Evolutionary conservation across 1,139 yeast genomes (phyloP), one percentile per base, ranked within the genome.

Genomic region (Protomyces inouyei): DNA sequence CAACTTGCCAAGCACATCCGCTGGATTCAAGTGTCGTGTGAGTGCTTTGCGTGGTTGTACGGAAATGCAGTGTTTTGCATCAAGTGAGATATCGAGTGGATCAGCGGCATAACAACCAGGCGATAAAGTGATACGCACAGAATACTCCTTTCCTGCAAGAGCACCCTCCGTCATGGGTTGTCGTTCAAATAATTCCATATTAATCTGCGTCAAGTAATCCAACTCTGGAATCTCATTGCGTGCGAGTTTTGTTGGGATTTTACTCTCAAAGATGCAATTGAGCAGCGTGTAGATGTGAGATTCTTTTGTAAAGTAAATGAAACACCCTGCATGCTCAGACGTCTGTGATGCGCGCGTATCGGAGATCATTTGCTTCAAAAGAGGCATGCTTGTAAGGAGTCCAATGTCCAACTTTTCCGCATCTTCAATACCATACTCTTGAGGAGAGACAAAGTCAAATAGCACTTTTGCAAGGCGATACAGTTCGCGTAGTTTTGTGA

Each of bases 81-180:
- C 98, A 57, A 95, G 80, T 76, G 93, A 97, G 55, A 95, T 96
- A 76, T 95, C 98, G 68, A 95, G 80, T 18, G 98, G 98, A 75
- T 93, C 96, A 72, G 91, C 96, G 0, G 98, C 91, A 75, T 95
- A 97, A 76, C 98, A 95, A 40, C 99, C 99, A 0, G 98, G 98
- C 1, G 97, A 88, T 70, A 95, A 81, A 18, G 95, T 86, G 68
- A 95, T 81, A 71, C 98, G 82, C 61, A 95, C 86, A 1, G 96
- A 86, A 74, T 91, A 96, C 70, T 88, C 87, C 77, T 91, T 91
- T 18, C 70, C 68, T 48, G 72, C 77, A 51, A 88, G 82, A 2
- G 40, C 37, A 4, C 23, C 46, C 3, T 60, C 64, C 21, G 52
- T 43, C 12, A 18, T 18, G 21, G 45, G 55, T 18, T 68, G 66